phyloP scores from a whole-genome alignment of 805 yeast genomes.

The Myxozyma neglecta region DNA sequence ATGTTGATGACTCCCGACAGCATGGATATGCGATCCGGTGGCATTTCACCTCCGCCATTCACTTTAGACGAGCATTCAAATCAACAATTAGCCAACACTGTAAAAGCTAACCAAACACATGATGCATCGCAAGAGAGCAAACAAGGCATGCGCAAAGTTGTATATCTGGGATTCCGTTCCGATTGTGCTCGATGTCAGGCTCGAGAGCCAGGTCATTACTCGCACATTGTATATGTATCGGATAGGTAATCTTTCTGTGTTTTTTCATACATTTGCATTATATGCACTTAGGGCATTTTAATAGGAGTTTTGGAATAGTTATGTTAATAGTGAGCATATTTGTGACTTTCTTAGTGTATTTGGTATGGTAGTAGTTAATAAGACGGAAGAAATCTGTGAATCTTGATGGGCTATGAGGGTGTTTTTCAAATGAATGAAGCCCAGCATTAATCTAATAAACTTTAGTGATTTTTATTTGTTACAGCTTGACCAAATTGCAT shows the following conservation, averaged over 20 bases:
- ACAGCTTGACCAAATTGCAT: too few species aligned
- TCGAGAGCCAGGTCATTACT: slow-evolving; percentile 24
- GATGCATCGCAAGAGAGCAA: neutral
- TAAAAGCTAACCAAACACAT: too few species aligned
- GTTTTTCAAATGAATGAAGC: too few species aligned
- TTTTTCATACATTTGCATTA: neutral
- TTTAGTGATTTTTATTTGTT: too few species aligned
- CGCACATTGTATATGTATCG: slow-evolving; percentile 17
- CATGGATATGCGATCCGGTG: neutral
- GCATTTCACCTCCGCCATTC: slow-evolving; percentile 1
- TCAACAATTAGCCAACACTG: too few species aligned
- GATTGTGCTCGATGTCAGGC: slow-evolving; percentile 27
- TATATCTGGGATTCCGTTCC: slow-evolving; percentile 26
- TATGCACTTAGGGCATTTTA: neutral
- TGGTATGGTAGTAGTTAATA: too few species aligned
- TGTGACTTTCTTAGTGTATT: neutral
- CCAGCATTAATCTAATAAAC: too few species aligned
- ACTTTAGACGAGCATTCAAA: neutral
- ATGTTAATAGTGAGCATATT: neutral
- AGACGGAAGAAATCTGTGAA: too few species aligned
- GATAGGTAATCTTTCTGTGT: neutral
- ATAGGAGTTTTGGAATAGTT: too few species aligned
- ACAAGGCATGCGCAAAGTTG: neutral
- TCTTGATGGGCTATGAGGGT: too few species aligned
- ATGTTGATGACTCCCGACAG: slow-evolving; percentile 14